Evolutionary conservation across 2,329 filamentous ascomycete species (phyloP).

Genomic region (Fusarium cicatricum): DNA sequence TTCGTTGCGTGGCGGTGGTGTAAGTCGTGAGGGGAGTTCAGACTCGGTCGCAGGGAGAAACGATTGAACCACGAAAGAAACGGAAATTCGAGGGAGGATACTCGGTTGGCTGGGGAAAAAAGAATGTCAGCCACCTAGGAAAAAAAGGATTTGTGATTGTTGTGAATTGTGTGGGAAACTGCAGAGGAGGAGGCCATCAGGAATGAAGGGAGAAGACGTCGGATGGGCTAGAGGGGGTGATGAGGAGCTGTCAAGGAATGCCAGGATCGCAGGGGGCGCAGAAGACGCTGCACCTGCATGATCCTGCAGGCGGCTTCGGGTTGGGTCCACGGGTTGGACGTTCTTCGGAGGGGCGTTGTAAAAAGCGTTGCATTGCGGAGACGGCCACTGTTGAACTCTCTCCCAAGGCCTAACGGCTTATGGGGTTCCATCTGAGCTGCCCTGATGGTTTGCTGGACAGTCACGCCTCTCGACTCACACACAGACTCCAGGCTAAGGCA

Average conservation of each 20-base stretch:
- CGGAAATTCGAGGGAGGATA: slow-evolving; percentile 20
- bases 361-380: slow-evolving; percentile 22
- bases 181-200: slow-evolving; percentile 25
- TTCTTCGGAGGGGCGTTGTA: slow-evolving; percentile 3
- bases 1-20: slow-evolving; percentile 19
- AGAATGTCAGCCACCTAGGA: slow-evolving; percentile 34
- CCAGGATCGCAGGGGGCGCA: slow-evolving; percentile 30
- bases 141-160: slow-evolving; percentile 16
- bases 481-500: slow-evolving; percentile 4
- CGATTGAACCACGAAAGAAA: slow-evolving; percentile 20
- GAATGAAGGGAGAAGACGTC: slow-evolving; percentile 42
- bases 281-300: slow-evolving; percentile 9
- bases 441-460: background rate
- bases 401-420: slow-evolving; percentile 7
- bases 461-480: slow-evolving; percentile 4
- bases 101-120: slow-evolving; percentile 33
- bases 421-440: background rate
- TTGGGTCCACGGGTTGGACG: slow-evolving; percentile 12
- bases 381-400: slow-evolving; percentile 11
- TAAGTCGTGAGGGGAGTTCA: slow-evolving; percentile 26
- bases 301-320: slow-evolving; percentile 8
- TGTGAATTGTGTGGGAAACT: slow-evolving; percentile 37
- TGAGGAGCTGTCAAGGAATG: slow-evolving; percentile 35
- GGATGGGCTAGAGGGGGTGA: slow-evolving; percentile 26
- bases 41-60: slow-evolving; percentile 3